Evolutionary conservation across 345 rosid genomes (phyloP), one percentile per base, ranked within the genome.

Genomic region (Eutrema heterophyllum): DNA sequence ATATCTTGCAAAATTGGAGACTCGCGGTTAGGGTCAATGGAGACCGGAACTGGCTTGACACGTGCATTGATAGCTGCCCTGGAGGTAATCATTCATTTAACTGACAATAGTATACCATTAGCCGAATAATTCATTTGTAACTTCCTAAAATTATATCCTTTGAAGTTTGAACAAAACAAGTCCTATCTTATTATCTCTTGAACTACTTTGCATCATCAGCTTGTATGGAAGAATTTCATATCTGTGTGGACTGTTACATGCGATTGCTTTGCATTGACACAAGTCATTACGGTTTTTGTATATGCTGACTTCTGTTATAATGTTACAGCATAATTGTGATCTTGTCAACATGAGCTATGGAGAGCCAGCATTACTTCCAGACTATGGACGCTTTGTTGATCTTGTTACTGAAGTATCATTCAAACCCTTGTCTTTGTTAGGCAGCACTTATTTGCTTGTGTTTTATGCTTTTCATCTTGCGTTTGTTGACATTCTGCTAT

Each of bases 1-100:
- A 87, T 94, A 84, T 94, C 98, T 67, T 94, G 98, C 78, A 94
- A 94, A 89, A 94, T 94, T 81, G 98, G 98, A 64, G 98, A 91
- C 70, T 79, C 96, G 2, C 93, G 98, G 70, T 76, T 94, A 71
- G 98, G 89, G 56, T 94, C 97, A 59, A 91, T 91, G 97, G 97
- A 91, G 83, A 94, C 98, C 29, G 98, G 98, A 79, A 91, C 97
- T 72, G 98, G 97, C 68, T 87, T 94, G 85, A 83, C 85, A 18
- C 83, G 97, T 71, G 96, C 98, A 58, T 55, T 94, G 62, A 91
- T 91, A 81, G 95, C 96, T 72, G 93, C 90, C 60, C 89, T 94
- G 55, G 97, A 94, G 95, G 98, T 91, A 62, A 54, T 81, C 44
- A 57, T 40, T 44, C 45, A 63, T 55, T 10, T 64, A 14, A 59